These are phyloP conservation scores for Actinidia polygama DNA, from an alignment of 179 eudicot species.

Conservation along the genomic window DNA sequence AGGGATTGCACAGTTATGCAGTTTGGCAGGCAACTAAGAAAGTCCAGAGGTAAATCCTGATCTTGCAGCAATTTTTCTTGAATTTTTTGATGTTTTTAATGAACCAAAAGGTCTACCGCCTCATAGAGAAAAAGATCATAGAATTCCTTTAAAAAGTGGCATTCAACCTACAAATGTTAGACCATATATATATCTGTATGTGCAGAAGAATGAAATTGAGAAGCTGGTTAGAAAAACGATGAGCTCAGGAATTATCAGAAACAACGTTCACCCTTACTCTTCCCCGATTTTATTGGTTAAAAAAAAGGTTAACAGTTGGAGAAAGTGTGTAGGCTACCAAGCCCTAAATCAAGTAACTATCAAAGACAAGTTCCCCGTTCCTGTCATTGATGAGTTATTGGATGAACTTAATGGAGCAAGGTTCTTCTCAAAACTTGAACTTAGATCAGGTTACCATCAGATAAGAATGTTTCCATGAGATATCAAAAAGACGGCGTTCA, in stretches of 20 bases:
- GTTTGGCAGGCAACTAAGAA: not conserved
- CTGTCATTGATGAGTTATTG: conserved; percentile 4
- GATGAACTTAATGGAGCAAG: not conserved
- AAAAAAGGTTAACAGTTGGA: not conserved
- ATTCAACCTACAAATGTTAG: not conserved
- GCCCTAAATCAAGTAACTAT: not conserved
- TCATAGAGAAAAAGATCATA: not conserved
- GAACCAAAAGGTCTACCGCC: not conserved
- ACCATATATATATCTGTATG: too few relatives aligned
- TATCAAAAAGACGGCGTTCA: not conserved
- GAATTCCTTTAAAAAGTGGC: not conserved
- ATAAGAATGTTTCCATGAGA: not conserved
- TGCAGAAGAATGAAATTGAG: not conserved
- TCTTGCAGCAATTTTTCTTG: not conserved
- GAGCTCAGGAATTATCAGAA: not conserved
- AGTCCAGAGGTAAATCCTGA: not conserved
- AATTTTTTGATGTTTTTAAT: not conserved
- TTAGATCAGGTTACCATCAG: conserved; percentile 7
- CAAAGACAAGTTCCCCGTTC: conserved; percentile 10
- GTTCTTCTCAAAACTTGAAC: not conserved
- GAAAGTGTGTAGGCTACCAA: not conserved
- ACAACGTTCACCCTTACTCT: not conserved
- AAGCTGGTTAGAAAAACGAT: not conserved
- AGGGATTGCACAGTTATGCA: not conserved
- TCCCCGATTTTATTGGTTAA: not conserved